Percentiles rank a stretch among this genome's conserved stretches.
Conservation (phyloP, 148 eudicot genomes). For the Rhododendron simsii region DNA sequence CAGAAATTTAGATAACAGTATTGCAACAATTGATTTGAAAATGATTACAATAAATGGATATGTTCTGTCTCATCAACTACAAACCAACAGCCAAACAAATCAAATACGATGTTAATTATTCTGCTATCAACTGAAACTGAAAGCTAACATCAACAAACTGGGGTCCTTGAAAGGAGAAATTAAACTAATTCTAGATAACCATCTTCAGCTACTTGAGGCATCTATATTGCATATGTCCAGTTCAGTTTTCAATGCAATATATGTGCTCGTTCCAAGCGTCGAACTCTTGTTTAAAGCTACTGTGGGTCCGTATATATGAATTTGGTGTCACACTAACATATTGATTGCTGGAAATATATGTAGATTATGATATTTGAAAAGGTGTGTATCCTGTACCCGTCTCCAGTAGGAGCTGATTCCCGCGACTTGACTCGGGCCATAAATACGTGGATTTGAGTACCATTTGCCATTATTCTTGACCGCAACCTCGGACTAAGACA, state of each 20-base stretch:
- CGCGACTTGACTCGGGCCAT: background rate
- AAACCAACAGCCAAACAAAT: background rate
- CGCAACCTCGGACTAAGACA: background rate
- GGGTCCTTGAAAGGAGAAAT: background rate
- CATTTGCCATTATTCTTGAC: background rate
- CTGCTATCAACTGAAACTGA: background rate
- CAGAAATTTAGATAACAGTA: no score
- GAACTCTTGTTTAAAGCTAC: background rate
- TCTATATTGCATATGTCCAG: background rate
- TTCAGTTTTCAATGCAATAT: background rate
- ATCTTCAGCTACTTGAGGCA: background rate
- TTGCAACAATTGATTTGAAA: background rate
- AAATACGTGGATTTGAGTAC: background rate
- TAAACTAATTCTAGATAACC: background rate
- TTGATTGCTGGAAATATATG: constrained; percentile 16
- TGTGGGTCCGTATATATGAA: background rate
- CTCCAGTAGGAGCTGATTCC: background rate
- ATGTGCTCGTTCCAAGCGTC: background rate
- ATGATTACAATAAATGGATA: background rate
- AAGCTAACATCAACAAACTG: background rate
- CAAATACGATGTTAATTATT: background rate
- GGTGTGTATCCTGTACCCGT: background rate
- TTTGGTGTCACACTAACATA: constrained; percentile 15
- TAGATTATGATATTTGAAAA: constrained; percentile 15
- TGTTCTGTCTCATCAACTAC: background rate